These are phyloP conservation scores for Solanum stenotomum DNA, from an alignment of 257 asterid genomes.

Conservation along the genomic window DNA sequence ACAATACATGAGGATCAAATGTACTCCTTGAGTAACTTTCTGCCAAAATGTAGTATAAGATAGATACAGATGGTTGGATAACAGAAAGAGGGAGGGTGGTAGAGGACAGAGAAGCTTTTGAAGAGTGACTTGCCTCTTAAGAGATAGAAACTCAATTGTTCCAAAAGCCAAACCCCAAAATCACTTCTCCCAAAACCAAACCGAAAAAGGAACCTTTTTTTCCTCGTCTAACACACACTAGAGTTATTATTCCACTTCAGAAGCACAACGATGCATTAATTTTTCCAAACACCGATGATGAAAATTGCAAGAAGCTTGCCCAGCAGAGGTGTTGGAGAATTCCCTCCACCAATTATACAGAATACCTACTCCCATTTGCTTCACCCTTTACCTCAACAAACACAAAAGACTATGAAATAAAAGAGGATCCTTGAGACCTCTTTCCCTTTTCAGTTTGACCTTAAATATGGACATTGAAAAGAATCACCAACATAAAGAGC, in stretches of 20 bases:
- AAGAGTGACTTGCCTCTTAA: no score
- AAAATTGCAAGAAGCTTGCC: not conserved
- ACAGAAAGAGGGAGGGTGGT: no score
- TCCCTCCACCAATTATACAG: not conserved
- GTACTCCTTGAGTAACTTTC: no score
- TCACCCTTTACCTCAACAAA: not conserved
- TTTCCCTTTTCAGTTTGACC: not conserved
- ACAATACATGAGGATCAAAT: no score
- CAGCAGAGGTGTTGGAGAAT: not conserved
- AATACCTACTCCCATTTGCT: not conserved
- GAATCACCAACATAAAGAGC: not conserved
- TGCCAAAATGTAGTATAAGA: no score
- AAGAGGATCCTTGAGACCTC: not conserved
- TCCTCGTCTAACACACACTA: not conserved
- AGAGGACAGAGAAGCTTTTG: no score
- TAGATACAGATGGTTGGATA: no score
- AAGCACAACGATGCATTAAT: not conserved
- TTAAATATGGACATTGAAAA: not conserved
- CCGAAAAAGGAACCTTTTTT: not conserved
- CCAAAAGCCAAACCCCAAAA: not conserved
- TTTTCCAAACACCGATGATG: not conserved
- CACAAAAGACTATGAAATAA: not conserved
- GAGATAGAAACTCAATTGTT: not conserved
- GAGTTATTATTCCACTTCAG: not conserved
- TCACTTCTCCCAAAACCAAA: not conserved